These are phyloP conservation scores for Macrophomina pseudophaseolina DNA, from an alignment of 2,329 filamentous ascomycete species.

Conservation along the genomic window DNA sequence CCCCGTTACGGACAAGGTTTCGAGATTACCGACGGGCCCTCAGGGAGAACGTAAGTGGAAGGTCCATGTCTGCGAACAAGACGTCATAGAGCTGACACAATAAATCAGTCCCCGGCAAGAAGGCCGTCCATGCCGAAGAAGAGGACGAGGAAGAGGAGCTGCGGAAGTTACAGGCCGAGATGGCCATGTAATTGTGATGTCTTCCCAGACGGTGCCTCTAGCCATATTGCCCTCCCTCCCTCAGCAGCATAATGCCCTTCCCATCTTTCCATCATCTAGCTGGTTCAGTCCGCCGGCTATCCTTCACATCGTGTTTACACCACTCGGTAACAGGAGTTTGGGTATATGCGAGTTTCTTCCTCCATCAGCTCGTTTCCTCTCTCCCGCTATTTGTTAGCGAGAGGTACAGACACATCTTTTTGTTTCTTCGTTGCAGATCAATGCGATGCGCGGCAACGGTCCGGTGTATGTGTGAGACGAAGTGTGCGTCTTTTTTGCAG, in stretches of 20 bases:
- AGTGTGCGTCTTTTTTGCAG: background rate
- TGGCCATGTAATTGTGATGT: slow-evolving; percentile 75
- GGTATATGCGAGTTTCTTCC: slow-evolving; percentile 10
- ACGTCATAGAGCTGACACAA: background rate
- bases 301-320: background rate
- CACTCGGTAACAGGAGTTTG: slow-evolving; percentile 18
- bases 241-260: slow-evolving; percentile 1
- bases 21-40: slow-evolving; percentile 75
- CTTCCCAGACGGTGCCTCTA: background rate
- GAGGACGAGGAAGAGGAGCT: slow-evolving; percentile 97
- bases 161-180: slow-evolving; percentile 90
- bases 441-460: background rate
- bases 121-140: slow-evolving; percentile 64
- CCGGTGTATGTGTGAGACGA: background rate
- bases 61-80: background rate
- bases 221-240: background rate
- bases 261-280: background rate
- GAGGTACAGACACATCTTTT: background rate
- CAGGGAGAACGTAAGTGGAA: slow-evolving; percentile 73
- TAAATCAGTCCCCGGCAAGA: slow-evolving; percentile 50
- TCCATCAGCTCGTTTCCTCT: background rate
- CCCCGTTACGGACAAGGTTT: slow-evolving; percentile 78
- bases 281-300: background rate
- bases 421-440: background rate
- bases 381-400: background rate